Base-by-base conservation (phyloP, 306 rosid species). In the Arachis stenosperma region DNA sequence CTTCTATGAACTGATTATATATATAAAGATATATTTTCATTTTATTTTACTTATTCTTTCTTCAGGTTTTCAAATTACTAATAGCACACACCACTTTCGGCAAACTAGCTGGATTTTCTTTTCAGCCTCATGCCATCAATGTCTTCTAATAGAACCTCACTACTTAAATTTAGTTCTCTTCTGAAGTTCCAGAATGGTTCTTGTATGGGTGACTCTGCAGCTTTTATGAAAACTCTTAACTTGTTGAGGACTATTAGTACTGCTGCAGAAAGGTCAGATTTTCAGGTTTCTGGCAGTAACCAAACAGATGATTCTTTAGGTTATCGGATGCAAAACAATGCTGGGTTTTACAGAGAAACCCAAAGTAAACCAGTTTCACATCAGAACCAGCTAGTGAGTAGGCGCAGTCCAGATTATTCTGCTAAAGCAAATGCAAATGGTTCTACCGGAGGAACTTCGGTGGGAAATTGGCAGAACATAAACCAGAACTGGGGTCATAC, bases 211-310 rank as follows among this genome's bases (percentile, higher is more conserved):
- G 36, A 72, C 12, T 5, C 69, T 58, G 27, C 8, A 1, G 65
- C 60, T 36, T 37, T 68, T 76, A 15, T 69, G 47, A 78, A 75
- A 68, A 33, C 74, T 41, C 53, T 69, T 52, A 69, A 64, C 69
- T n/a, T 48, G 0, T 69, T 55, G 68, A 87, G 82, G 82, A 59
- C 69, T 76, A 66, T 81, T 13, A 81, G 82, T 59, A 70, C 70
- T 61, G 81, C 78, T 41, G 79, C 84, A 67, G 83, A 87, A 67
- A 85, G 74, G 54, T 77, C 75, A 5, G 82, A 86, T 56, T 66
- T 67, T 48, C 83, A 70, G 46, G 60, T 61, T 59, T 59, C 74
- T 12, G 58, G 77, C 61, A 78, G 72, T 15, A 15, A 27, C 36
- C 78, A 80, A 55, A 15, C 22, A 52, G 79, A 77, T 62, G 79